Percentiles rank a stretch among this genome's conserved stretches.
phyloP scores from a whole-genome alignment of 2,329 filamentous ascomycete species.

The Aspergillus fischeri region DNA sequence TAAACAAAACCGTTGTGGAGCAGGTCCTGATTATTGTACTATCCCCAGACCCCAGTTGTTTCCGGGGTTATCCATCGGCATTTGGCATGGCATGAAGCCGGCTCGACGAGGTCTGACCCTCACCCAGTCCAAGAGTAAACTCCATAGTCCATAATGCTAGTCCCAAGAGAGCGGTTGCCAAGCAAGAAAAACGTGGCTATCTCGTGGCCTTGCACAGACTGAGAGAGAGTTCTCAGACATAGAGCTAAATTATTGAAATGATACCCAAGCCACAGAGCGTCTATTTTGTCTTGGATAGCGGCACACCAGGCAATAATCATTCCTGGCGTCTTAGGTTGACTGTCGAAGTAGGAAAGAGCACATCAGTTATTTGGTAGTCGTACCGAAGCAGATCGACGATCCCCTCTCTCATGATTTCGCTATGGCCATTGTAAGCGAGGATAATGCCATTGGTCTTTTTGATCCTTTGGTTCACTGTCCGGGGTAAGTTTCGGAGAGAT shows the following conservation, averaged over 20 bases:
- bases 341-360: not conserved
- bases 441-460: not conserved
- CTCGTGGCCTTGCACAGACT: not conserved
- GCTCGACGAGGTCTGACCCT: not conserved
- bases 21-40: not conserved
- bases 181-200: not conserved
- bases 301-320: no score
- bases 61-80: not conserved
- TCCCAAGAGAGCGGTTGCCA: not conserved
- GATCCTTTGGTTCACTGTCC: not conserved
- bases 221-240: not conserved
- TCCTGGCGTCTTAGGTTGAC: no score
- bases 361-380: not conserved
- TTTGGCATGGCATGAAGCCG: not conserved
- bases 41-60: not conserved
- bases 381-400: not conserved
- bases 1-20: not conserved
- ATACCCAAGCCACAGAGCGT: no score
- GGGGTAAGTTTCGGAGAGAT: not conserved
- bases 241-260: not conserved
- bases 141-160: not conserved
- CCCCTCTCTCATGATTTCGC: not conserved
- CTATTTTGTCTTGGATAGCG: no score
- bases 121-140: not conserved
- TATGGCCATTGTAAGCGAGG: not conserved